Conservation (phyloP, 1,284 basidiomycete genomes). For the Trichosporon coremiiforme region DNA sequence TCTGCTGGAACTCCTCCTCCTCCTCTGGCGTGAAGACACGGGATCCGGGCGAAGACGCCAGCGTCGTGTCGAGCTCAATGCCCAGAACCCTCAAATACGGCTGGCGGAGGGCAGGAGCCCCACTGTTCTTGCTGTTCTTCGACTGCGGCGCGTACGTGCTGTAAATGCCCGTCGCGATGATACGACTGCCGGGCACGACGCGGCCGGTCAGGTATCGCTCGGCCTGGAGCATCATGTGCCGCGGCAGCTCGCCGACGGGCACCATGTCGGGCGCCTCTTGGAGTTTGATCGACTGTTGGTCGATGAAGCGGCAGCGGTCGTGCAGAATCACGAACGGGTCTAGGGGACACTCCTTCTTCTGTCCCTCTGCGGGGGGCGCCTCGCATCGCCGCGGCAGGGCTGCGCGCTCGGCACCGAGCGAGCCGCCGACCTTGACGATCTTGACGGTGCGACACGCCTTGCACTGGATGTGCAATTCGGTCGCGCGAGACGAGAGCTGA, state of each 20-base stretch:
- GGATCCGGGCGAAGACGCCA: slow-evolving; percentile 65
- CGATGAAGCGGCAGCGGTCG: slow-evolving; percentile 90
- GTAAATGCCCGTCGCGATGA: slow-evolving; percentile 95
- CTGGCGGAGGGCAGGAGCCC: slow-evolving; percentile 81
- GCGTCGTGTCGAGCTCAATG: slow-evolving; percentile 74
- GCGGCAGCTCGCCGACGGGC: slow-evolving; percentile 93
- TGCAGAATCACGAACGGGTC: slow-evolving; percentile 97
- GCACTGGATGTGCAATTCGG: slow-evolving; percentile 88
- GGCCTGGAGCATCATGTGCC: slow-evolving; percentile 90
- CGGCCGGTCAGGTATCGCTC: slow-evolving; percentile 87
- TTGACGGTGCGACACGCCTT: slow-evolving; percentile 85
- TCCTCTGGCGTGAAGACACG: slow-evolving; percentile 87
- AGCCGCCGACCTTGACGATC: slow-evolving; percentile 74
- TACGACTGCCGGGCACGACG: slow-evolving; percentile 90
- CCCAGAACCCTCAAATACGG: slow-evolving; percentile 94
- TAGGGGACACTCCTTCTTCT: slow-evolving; percentile 88
- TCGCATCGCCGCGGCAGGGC: slow-evolving; percentile 84
- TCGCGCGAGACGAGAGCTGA: slow-evolving; percentile 88
- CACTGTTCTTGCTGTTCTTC: slow-evolving; percentile 78
- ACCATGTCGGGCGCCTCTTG: slow-evolving; percentile 99
- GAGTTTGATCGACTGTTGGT: slow-evolving; percentile 94
- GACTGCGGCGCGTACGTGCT: slow-evolving; percentile 83
- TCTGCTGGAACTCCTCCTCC: slow-evolving; percentile 88
- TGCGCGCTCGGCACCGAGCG: slow-evolving; percentile 79
- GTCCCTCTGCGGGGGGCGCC: slow-evolving; percentile 69